Evolutionary conservation across 1,284 basidiomycete genomes (phyloP), one percentile per base, ranked within the genome.

Genomic region (Austroboletus niveus): DNA sequence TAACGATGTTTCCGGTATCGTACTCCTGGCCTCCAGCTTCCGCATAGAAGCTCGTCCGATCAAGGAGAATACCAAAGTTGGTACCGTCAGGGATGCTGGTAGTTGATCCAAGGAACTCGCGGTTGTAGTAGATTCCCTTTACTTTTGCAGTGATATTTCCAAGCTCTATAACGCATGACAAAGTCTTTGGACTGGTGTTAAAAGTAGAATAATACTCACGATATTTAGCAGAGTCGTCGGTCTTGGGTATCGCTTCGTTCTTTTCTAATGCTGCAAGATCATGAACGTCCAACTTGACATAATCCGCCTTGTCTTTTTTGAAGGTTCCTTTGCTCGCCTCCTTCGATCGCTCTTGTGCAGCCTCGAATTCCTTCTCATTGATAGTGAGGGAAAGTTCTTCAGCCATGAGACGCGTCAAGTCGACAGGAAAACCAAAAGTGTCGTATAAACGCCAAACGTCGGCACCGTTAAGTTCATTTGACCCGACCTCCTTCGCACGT

Each of bases 371-470:
- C 41, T 77, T 79, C 59, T 97, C 86, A 68, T 98, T 94, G 63
- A 99, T 84, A 22, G 78, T 79, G 42, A 99, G 74, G 1, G 87
- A 89, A 32, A 93, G 78, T 70, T 99, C 96, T 69, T 97, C 92
- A 24, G 97, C 96, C 96, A 99, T 99, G 58, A 99, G 79, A 49
- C 91, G 85, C 2, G 97, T 99, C 36, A 99, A 76, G 68, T 99
- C 96, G 48, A 94, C 94, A 0, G 96, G 97, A 78, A 99, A 99
- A 40, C 96, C 96, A 69, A 92, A 99, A 1, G 97, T 99, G 70
- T 99, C 97, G 70, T 99, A 99, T 48, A 99, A 74, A 31, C 92
- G 82, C 96, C 96, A 99, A 29, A 98, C 92, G 65, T 99, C 96
- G 63, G 87, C 87, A 15, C 96, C 96, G 57, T 79, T 85, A 42